These are phyloP conservation scores for Coniferiporia sulphurascens DNA, from an alignment of 1,284 basidiomycete species.

Conservation along the genomic window DNA sequence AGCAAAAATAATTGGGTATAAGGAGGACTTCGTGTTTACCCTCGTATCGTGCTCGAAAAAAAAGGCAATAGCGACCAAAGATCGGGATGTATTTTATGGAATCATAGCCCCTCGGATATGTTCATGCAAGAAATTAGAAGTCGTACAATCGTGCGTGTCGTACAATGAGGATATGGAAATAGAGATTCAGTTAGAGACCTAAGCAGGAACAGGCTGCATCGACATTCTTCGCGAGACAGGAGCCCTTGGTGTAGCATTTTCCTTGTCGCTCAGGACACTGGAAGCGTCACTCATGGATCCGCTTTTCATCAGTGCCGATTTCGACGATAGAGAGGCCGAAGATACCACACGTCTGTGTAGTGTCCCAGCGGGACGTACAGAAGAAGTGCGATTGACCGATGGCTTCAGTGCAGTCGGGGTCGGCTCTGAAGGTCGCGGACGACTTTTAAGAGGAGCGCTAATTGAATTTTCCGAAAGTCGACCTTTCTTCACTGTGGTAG, in stretches of 20 bases:
- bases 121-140: background rate
- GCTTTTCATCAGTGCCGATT: slow-evolving; percentile 1
- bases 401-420: slow-evolving; percentile 1
- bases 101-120: background rate
- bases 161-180: background rate
- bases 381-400: background rate
- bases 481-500: slow-evolving; percentile 14
- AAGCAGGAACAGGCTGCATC: slow-evolving; percentile 9
- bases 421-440: slow-evolving; percentile 5
- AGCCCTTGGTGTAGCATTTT: slow-evolving; percentile 13
- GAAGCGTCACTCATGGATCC: slow-evolving; percentile 13
- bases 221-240: slow-evolving; percentile 6
- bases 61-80: background rate
- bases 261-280: slow-evolving; percentile 11
- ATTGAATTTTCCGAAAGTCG: slow-evolving; percentile 10
- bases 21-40: background rate
- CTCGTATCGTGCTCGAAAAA: background rate
- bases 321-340: background rate
- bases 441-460: slow-evolving; percentile 1
- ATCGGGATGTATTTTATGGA: background rate
- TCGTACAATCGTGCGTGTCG: background rate
- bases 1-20: background rate
- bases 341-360: slow-evolving; percentile 3
- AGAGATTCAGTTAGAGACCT: background rate
- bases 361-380: background rate